These are phyloP conservation scores for Bremia lactucae DNA, from an alignment of 352 stramenopile genomes.

Conservation along the genomic window DNA sequence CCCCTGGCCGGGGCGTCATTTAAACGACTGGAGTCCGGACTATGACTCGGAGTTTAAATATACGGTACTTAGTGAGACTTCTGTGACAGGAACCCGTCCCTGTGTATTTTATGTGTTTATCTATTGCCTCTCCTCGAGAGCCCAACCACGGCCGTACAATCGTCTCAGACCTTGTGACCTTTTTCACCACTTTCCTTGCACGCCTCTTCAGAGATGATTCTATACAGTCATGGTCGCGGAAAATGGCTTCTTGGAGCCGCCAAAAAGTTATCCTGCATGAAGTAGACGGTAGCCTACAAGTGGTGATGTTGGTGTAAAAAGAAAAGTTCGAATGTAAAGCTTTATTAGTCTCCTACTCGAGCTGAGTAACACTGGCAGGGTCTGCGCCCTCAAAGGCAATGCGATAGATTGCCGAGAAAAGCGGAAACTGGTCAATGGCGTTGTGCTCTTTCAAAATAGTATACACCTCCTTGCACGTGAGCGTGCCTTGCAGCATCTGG, in stretches of 20 bases:
- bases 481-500: constrained; percentile 95
- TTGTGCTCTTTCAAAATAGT: constrained; percentile 81
- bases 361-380: constrained; percentile 68
- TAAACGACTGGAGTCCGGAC: too few relatives aligned
- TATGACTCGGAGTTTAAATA: too few relatives aligned
- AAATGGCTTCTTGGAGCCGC: constrained; percentile 39
- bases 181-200: constrained; percentile 38
- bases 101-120: too few relatives aligned
- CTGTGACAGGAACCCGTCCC: too few relatives aligned
- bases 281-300: background rate
- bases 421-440: constrained; percentile 80
- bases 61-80: too few relatives aligned
- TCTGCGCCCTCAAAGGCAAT: constrained; percentile 88
- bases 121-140: constrained; percentile 55
- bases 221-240: constrained; percentile 39
- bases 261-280: background rate
- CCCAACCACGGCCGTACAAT: constrained; percentile 54
- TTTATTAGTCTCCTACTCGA: constrained; percentile 17
- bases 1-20: too few relatives aligned
- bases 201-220: constrained; percentile 29
- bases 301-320: background rate
- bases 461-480: constrained; percentile 91
- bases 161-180: constrained; percentile 55
- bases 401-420: constrained; percentile 89
- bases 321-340: background rate